Percentiles rank a stretch among this genome's conserved stretches.
phyloP scores from a whole-genome alignment of 179 eudicot species.

The Drosera spatulata region DNA sequence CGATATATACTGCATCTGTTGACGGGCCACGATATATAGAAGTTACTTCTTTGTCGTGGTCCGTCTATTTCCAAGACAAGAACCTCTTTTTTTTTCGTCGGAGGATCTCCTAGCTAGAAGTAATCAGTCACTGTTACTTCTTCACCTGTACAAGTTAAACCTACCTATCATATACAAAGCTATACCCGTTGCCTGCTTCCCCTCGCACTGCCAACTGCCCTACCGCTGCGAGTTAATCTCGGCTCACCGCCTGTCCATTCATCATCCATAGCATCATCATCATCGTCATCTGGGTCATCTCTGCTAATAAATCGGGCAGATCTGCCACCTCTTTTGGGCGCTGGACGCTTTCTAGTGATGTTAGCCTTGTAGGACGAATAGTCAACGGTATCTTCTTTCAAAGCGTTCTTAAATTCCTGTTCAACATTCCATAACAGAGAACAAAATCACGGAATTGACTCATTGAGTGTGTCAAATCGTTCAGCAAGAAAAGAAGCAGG shows the following conservation, averaged over 20 bases:
- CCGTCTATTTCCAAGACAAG: no score
- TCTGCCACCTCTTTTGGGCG: constrained; percentile 55
- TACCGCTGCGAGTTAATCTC: constrained; percentile 25
- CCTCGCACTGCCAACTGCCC: constrained; percentile 31
- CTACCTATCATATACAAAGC: constrained; percentile 50
- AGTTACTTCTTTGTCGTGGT: no score
- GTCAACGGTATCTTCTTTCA: constrained; percentile 89
- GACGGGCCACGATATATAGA: no score
- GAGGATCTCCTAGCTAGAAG: no score
- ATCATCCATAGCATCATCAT: constrained; percentile 39
- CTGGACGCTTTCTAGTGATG: constrained; percentile 73
- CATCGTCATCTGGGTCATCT: constrained; percentile 23
- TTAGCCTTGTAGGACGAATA: constrained; percentile 83
- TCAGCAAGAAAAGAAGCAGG: neutral
- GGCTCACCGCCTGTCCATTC: constrained; percentile 35
- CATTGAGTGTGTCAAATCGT: neutral
- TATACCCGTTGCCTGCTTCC: constrained; percentile 48
- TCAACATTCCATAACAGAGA: neutral
- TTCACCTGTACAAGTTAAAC: constrained; percentile 76
- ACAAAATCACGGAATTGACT: neutral
- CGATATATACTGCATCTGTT: no score
- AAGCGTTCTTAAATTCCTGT: constrained; percentile 84
- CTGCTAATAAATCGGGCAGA: constrained; percentile 17
- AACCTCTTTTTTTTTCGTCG: no score
- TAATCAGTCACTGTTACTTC: no score